phyloP scores from a whole-genome alignment of 371 early-diverging fungal genomes.

The Mortierella sp. region DNA sequence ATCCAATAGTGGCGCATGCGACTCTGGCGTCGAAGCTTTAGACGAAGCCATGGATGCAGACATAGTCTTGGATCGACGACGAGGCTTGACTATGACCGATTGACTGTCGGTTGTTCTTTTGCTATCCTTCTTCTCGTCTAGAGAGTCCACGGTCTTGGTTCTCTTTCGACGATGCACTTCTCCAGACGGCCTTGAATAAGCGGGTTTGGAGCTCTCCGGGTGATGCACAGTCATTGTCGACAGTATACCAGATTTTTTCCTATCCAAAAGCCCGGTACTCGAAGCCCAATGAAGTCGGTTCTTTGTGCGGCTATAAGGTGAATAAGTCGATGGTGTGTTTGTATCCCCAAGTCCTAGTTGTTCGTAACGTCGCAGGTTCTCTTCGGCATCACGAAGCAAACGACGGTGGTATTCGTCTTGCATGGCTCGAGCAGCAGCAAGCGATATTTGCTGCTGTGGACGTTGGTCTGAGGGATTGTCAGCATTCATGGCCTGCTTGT shows the following conservation, averaged over 20 bases:
- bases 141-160: not conserved
- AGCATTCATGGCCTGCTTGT: constrained; percentile 1
- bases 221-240: constrained; percentile 7
- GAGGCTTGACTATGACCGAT: not conserved
- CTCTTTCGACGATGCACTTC: constrained; percentile 27
- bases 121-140: constrained; percentile 9
- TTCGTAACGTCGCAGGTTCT: constrained; percentile 62
- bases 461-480: not conserved
- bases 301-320: constrained; percentile 41
- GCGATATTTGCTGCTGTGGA: constrained; percentile 13
- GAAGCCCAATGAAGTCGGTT: constrained; percentile 16
- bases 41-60: not conserved
- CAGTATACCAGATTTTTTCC: not conserved
- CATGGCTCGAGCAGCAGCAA: constrained; percentile 35
- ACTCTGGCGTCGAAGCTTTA: not conserved
- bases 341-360: constrained; percentile 56
- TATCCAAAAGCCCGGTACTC: not conserved
- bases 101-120: not conserved
- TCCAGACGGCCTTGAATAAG: not conserved
- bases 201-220: not conserved
- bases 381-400: constrained; percentile 64
- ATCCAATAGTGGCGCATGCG: no score
- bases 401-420: constrained; percentile 58
- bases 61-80: not conserved
- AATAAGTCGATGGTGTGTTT: constrained; percentile 24